A percentile compares a stretch with the other conserved stretches of the same genome.
phyloP scores from a whole-genome alignment of 768 basidiomycete species.

The Dioszegia crocea region DNA sequence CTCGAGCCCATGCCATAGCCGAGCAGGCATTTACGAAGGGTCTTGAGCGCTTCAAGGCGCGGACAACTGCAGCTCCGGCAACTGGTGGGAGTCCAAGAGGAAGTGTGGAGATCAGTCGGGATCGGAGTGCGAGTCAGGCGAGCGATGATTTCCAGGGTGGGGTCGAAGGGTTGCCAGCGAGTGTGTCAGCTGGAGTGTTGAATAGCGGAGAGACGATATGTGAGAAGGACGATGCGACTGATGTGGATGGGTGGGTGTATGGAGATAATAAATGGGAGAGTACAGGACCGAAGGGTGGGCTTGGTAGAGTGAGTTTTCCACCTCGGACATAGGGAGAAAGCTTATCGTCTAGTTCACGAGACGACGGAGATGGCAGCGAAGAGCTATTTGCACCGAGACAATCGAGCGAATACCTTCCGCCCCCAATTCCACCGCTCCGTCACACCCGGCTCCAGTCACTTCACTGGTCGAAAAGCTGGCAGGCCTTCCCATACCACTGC shows the following conservation, averaged over 20 bases:
- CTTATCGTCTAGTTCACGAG: conserved; percentile 64
- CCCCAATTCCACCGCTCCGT: neutral
- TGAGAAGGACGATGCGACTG: conserved; percentile 55
- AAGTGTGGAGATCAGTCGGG: conserved; percentile 16
- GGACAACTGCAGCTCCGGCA: conserved; percentile 26
- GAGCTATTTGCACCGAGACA: conserved; percentile 71
- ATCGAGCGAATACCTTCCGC: conserved; percentile 53
- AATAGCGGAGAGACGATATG: conserved; percentile 19
- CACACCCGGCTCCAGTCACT: too few relatives aligned
- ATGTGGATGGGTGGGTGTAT: conserved; percentile 87
- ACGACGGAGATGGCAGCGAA: conserved; percentile 76
- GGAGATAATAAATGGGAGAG: conserved; percentile 94
- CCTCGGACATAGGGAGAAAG: neutral
- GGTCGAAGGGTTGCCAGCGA: neutral
- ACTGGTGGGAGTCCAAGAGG: conserved; percentile 8
- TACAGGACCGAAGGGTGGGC: conserved; percentile 67
- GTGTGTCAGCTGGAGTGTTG: neutral
- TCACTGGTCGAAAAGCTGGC: neutral
- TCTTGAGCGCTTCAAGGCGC: conserved; percentile 47
- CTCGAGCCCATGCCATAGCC: conserved; percentile 39
- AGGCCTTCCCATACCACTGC: neutral
- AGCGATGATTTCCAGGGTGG: conserved; percentile 27
- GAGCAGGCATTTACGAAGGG: conserved; percentile 51
- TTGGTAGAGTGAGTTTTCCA: conserved; percentile 62
- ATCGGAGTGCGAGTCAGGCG: conserved; percentile 28